phyloP scores from a whole-genome alignment of 1,284 basidiomycete genomes.

The Neonothopanus nambi region DNA sequence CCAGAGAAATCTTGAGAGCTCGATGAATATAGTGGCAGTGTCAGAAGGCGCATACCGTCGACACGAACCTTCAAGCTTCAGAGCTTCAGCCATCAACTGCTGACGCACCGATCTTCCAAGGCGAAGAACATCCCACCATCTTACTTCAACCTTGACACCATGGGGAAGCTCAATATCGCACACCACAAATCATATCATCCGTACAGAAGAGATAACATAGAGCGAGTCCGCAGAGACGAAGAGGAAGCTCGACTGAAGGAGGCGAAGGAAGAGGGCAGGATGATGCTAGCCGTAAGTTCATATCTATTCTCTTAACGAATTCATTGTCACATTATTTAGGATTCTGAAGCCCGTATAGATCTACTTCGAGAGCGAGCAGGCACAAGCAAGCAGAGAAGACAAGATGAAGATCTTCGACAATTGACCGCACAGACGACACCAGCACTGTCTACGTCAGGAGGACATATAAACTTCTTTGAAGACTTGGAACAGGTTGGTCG shows the following conservation, averaged over 20 bases:
- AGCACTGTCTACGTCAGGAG: slow-evolving; percentile 26
- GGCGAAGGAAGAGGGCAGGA: slow-evolving; percentile 65
- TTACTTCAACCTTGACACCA: slow-evolving; percentile 28
- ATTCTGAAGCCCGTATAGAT: slow-evolving; percentile 78
- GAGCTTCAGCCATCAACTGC: too few species aligned
- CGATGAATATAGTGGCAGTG: too few species aligned
- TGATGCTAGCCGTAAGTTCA: slow-evolving; percentile 65
- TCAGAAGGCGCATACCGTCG: too few species aligned
- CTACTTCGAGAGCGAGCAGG: slow-evolving; percentile 63
- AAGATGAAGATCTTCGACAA: slow-evolving; percentile 34
- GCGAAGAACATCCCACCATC: not conserved
- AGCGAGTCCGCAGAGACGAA: slow-evolving; percentile 76
- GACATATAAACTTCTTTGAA: slow-evolving; percentile 80
- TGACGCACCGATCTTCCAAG: too few species aligned
- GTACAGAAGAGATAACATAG: slow-evolving; percentile 82
- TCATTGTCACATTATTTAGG: slow-evolving; percentile 39
- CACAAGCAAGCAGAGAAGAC: slow-evolving; percentile 38
- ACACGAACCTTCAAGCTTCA: too few species aligned
- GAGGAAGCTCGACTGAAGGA: slow-evolving; percentile 72
- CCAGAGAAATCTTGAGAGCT: too few species aligned
- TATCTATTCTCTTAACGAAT: slow-evolving; percentile 14
- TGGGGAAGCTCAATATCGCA: slow-evolving; percentile 84
- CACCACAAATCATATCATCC: slow-evolving; percentile 91
- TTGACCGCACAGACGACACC: not conserved
- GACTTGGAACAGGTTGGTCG: slow-evolving; percentile 63